Evolutionary conservation across 2,329 filamentous ascomycete species (phyloP).

Genomic region (Colletotrichum gigasporum): DNA sequence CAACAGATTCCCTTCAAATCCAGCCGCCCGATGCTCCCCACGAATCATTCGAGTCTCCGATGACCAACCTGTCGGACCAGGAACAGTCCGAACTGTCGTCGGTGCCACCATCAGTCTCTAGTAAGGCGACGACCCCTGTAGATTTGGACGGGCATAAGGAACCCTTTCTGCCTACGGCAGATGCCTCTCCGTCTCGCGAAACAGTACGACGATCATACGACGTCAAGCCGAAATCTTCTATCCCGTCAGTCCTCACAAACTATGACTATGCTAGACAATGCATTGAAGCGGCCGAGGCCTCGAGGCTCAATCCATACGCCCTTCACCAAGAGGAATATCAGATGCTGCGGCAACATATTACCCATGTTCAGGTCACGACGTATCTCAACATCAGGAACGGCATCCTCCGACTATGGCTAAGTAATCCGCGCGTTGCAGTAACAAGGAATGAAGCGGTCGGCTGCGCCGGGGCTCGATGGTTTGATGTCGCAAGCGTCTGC

Average conservation of each 20-base stretch:
- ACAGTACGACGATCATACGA: constrained; percentile 57
- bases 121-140: constrained; percentile 71
- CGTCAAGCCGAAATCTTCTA: constrained; percentile 81
- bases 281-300: constrained; percentile 88
- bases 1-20: constrained; percentile 4
- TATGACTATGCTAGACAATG: constrained; percentile 91
- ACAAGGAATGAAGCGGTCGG: constrained; percentile 87
- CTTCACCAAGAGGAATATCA: constrained; percentile 86
- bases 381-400: constrained; percentile 97
- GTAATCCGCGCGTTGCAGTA: constrained; percentile 85
- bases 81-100: constrained; percentile 67
- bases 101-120: constrained; percentile 63
- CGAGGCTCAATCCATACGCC: constrained; percentile 87
- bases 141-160: constrained; percentile 47
- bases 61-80: constrained; percentile 61
- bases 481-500: constrained; percentile 86
- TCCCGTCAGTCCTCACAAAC: constrained; percentile 77
- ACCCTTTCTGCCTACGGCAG: constrained; percentile 33
- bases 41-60: constrained; percentile 62
- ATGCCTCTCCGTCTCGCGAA: constrained; percentile 31
- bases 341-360: constrained; percentile 83
- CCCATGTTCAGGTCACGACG: constrained; percentile 87
- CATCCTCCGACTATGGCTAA: constrained; percentile 88
- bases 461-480: constrained; percentile 89
- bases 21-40: constrained; percentile 32